Percentiles rank a stretch among this genome's conserved stretches.
Evolutionary conservation across 2,329 filamentous ascomycete genomes (phyloP).

Genomic region (Xylaria sp.): DNA sequence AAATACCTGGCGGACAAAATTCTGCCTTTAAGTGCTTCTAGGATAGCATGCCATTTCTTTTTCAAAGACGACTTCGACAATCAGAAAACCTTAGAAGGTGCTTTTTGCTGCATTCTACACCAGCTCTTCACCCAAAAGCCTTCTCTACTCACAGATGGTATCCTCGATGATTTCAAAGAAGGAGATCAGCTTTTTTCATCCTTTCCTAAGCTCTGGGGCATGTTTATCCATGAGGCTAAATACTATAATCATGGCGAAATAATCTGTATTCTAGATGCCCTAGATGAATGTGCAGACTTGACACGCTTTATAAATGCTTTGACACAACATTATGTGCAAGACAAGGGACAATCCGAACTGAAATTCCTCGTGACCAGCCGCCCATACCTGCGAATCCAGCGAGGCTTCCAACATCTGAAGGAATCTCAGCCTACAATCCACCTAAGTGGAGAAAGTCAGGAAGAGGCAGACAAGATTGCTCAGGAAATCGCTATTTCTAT

Average conservation of each 20-base stretch:
- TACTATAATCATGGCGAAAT: slow-evolving; percentile 22
- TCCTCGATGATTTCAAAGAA: slow-evolving; percentile 41
- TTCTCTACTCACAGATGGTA: slow-evolving; percentile 40
- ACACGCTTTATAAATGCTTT: background rate
- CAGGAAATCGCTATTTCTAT: slow-evolving; percentile 21
- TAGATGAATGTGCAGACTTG: slow-evolving; percentile 25
- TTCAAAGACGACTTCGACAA: slow-evolving; percentile 57
- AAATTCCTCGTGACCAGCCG: slow-evolving; percentile 29
- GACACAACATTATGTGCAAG: background rate
- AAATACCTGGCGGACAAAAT: slow-evolving; percentile 51
- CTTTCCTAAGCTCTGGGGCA: slow-evolving; percentile 43
- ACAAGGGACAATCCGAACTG: background rate
- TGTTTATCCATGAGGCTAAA: background rate
- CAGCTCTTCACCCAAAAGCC: slow-evolving; percentile 51
- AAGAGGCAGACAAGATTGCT: slow-evolving; percentile 10
- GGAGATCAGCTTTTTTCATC: slow-evolving; percentile 36
- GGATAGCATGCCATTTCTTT: slow-evolving; percentile 56
- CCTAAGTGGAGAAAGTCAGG: slow-evolving; percentile 10
- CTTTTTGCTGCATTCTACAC: slow-evolving; percentile 44
- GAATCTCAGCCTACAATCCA: slow-evolving; percentile 11
- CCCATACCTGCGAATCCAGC: slow-evolving; percentile 7
- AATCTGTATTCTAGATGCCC: slow-evolving; percentile 25
- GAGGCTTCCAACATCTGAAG: slow-evolving; percentile 4
- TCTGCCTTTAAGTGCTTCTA: slow-evolving; percentile 30
- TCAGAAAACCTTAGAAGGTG: slow-evolving; percentile 32